Base-by-base conservation (phyloP, 2,329 filamentous ascomycete genomes). In the Microsporum audouinii region DNA sequence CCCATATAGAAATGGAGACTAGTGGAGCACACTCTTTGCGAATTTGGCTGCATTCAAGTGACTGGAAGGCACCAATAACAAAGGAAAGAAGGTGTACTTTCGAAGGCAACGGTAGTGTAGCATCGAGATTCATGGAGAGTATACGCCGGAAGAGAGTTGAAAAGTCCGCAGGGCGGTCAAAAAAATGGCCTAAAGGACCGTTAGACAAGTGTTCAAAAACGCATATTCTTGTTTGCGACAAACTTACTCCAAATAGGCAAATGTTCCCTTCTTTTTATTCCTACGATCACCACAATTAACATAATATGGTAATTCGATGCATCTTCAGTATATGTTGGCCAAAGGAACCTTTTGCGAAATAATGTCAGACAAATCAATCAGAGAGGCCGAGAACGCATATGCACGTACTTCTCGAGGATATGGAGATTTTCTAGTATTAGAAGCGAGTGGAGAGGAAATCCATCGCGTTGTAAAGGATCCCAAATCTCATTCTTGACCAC, bases 21-120 rank as follows among this genome's bases (percentile, higher is more conserved):
- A 99, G 78, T 1, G 95, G 90, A 5, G 92, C 94, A 74, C 94
- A 97, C 78, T 99, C 94, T 73, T 96, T 97, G 64, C 94, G 86
- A 57, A 99, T 88, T 61, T 95, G 83, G 41, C 84, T 83, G 71
- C 86, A 91, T 72, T 99, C 95, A 36, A 99, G 80, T 55, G 91
- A 96, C 73, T 97, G 91, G 71, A 96, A 99, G 39, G 92, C 89
- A 66, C 87, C 84, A 58, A 95, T 95, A 64, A 97, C 81, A 74
- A 97, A 97, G 29, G 84, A 88, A 27, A 99, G 78, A n/a, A 97
- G 82, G 59, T 95, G 86, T 6, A 88, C 88, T 63, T 89, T 85
- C 60, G 96, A 82, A 33, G 80, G 77, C 41, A 82, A 76, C 27
- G 86, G 80, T 23, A 91, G 75, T 1, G 86, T 85, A 64, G 76